Percentiles rank a stretch among this genome's conserved stretches.
phyloP scores from a whole-genome alignment of 768 basidiomycete species.

The Termitomyces sp. region DNA sequence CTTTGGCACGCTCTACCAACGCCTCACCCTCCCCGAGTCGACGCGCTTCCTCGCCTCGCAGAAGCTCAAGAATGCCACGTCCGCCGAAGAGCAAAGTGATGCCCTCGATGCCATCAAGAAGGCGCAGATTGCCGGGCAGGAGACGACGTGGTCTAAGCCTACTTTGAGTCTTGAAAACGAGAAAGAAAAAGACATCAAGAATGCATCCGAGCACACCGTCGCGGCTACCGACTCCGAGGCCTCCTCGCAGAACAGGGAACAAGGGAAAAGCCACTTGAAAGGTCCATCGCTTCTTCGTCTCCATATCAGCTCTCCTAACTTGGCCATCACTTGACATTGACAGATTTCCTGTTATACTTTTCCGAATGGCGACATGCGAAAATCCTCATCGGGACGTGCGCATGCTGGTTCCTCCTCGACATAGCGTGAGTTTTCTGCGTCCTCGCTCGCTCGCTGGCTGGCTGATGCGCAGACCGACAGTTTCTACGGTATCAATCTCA shows the following conservation, averaged over 20 bases:
- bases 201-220: not conserved
- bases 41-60: constrained; percentile 46
- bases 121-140: constrained; percentile 22
- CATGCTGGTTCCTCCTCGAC: constrained; percentile 75
- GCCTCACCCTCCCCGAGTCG: constrained; percentile 69
- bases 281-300: constrained; percentile 25
- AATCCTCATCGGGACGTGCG: constrained; percentile 59
- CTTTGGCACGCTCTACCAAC: constrained; percentile 69
- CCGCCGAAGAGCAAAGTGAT: constrained; percentile 16
- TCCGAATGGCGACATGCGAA: constrained; percentile 68
- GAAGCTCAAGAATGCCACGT: constrained; percentile 21
- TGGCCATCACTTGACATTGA: not conserved
- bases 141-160: constrained; percentile 18
- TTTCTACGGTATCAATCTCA: constrained; percentile 71
- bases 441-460: not conserved
- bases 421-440: constrained; percentile 41
- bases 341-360: constrained; percentile 65
- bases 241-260: not conserved
- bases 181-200: not conserved
- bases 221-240: not conserved
- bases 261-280: constrained; percentile 40
- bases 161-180: not conserved
- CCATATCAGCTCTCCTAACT: not conserved
- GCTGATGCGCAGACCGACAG: constrained; percentile 29
- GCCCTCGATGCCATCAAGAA: constrained; percentile 28